Evolutionary conservation across 2,329 filamentous ascomycete species (phyloP), one percentile per base, ranked within the genome.

Genomic region (Hymenoscyphus fraxineus): DNA sequence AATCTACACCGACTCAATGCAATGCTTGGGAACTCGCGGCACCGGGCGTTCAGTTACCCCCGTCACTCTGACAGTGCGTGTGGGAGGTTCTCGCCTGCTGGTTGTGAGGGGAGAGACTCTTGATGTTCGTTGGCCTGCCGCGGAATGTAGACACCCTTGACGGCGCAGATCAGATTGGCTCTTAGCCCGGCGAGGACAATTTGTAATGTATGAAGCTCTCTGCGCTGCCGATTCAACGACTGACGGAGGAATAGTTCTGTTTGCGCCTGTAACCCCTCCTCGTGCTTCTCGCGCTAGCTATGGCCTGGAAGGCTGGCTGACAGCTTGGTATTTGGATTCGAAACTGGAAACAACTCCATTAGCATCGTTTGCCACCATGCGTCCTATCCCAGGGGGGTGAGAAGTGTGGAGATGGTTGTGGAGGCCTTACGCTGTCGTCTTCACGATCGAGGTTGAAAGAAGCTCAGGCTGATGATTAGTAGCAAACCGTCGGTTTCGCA

Each of bases 391-490:
- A 27, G 19, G 44, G 19, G 44, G n/a, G n/a, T 16, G 41, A 47
- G 41, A 19, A 44, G n/a, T 16, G 44, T 22, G 44, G 44, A n/a
- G 2, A 19, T 51, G 44, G 44, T 22, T 51, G 44, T 22, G 44
- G 19, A 51, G 44, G 44, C 22, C 44, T 51, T 51, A 51, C 44
- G 44, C 19, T 51, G 44, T 51, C 3, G 15, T 27, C 19, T 3
- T 51, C 19, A 19, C 44, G 44, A 51, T 51, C 12, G 44, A 51
- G n/a, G 44, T 51, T 51, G 44, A 51, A 51, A 51, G 44, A 51
- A 51, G 27, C n/a, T 51, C 19, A 6, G 19, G 44, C 44, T 51
- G 19, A 51, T 22, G 44, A 51, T 51, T 51, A 51, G 13, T 51
- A 51, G 44, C 15, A 22, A 19, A n/a, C 4, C 7, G 15, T 16